Conservation (phyloP, 2,329 filamentous ascomycete species). For the Macroventuria anomochaeta region DNA sequence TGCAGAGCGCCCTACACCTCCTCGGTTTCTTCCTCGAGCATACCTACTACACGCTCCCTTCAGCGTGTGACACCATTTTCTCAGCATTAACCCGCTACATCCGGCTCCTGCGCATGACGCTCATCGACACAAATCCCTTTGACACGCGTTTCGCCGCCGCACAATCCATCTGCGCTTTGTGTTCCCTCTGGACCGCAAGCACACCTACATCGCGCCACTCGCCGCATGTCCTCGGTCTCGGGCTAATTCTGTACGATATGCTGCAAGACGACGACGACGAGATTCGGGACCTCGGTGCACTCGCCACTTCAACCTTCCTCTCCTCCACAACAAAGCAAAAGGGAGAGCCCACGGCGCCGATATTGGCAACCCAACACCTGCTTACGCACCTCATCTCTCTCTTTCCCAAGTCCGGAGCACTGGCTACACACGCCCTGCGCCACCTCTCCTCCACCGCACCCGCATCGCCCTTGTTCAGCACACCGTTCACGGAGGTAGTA, state of each 20-base stretch:
- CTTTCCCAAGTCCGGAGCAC: conserved; percentile 42
- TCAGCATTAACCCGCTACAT: conserved; percentile 33
- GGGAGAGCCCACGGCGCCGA: conserved; percentile 52
- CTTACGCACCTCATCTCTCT: conserved; percentile 40
- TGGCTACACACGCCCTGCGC: conserved; percentile 48
- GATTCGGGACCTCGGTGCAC: conserved; percentile 70
- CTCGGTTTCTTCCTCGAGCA: conserved; percentile 43
- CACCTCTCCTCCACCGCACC: conserved; percentile 38
- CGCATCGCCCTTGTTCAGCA: background rate
- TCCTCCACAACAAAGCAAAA: conserved; percentile 21
- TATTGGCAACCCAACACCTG: conserved; percentile 56
- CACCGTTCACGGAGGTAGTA: conserved; percentile 31
- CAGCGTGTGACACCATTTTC: conserved; percentile 12
- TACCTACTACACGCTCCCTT: conserved; percentile 20
- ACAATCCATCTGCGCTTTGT: conserved; percentile 59
- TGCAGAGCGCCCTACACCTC: conserved; percentile 40
- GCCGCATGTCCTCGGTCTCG: conserved; percentile 33
- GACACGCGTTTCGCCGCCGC: conserved; percentile 69
- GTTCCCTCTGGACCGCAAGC: conserved; percentile 25
- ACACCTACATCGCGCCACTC: background rate
- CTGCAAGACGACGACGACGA: conserved; percentile 90
- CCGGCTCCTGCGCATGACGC: conserved; percentile 38
- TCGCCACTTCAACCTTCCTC: conserved; percentile 58
- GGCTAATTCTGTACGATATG: conserved; percentile 55
- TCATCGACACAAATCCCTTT: conserved; percentile 57